A percentile compares a stretch with the other conserved stretches of the same genome.
phyloP scores from a whole-genome alignment of 2,329 filamentous ascomycete species.

The Phialemonium atrogriseum region DNA sequence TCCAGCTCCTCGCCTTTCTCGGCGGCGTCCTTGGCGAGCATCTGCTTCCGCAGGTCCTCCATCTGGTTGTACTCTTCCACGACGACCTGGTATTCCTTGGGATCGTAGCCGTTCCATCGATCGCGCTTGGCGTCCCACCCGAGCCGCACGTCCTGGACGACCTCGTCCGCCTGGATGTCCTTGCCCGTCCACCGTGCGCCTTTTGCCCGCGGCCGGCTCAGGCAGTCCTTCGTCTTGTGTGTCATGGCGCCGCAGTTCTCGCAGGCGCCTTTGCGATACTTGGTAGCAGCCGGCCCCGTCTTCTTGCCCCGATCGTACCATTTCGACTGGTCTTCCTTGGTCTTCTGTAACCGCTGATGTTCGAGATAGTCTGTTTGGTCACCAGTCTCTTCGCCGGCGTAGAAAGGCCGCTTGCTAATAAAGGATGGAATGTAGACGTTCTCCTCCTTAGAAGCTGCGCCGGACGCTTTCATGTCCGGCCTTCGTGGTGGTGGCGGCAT shows the following conservation, averaged over 20 bases:
- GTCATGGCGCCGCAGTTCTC: constrained; percentile 98
- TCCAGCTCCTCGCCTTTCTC: constrained; percentile 42
- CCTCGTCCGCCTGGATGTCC: constrained; percentile 89
- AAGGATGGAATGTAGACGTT: constrained; percentile 98
- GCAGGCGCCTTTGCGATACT: constrained; percentile 95
- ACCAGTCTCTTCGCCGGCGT: constrained; percentile 68
- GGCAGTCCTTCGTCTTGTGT: constrained; percentile 89
- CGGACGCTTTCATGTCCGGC: constrained; percentile 21
- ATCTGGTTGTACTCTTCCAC: constrained; percentile 83
- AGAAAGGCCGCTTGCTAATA: constrained; percentile 97
- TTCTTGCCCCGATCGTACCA: constrained; percentile 93
- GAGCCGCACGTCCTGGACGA: constrained; percentile 74
- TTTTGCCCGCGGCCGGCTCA: constrained; percentile 78
- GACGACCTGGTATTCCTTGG: constrained; percentile 76
- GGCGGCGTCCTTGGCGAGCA: constrained; percentile 39
- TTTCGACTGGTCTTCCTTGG: constrained; percentile 60
- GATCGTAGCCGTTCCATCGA: constrained; percentile 96
- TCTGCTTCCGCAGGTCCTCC: constrained; percentile 60
- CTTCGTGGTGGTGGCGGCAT: constrained; percentile 33
- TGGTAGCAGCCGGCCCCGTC: constrained; percentile 79
- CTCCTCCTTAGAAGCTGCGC: constrained; percentile 65
- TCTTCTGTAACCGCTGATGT: constrained; percentile 83
- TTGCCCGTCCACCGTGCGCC: constrained; percentile 88
- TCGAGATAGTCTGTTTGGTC: constrained; percentile 82
- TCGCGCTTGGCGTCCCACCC: constrained; percentile 98